A percentile compares a stretch with the other conserved stretches of the same genome.
These are phyloP conservation scores for Trifolium subterraneum DNA, from an alignment of 306 rosid genomes.

Conservation along the genomic window DNA sequence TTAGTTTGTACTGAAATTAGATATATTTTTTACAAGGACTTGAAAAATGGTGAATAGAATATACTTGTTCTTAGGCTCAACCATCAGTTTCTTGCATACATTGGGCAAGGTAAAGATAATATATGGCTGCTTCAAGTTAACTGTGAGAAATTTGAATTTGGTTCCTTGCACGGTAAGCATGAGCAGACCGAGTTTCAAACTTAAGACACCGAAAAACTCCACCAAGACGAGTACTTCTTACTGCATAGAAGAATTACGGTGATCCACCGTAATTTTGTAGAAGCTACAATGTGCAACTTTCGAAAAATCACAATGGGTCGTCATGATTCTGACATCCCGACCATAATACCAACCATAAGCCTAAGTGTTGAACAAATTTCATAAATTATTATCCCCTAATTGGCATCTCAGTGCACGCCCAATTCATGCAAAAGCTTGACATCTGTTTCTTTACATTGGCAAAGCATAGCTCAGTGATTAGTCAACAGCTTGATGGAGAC, in stretches of 20 bases:
- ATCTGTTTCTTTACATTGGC: background rate
- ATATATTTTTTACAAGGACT: background rate
- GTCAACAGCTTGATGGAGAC: background rate
- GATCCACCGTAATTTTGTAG: too few relatives aligned
- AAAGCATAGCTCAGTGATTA: background rate
- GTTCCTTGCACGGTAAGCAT: conserved; percentile 83
- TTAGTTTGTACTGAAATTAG: background rate
- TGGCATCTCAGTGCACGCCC: background rate
- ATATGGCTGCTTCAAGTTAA: conserved; percentile 64
- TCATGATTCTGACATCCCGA: too few relatives aligned
- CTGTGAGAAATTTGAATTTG: conserved; percentile 86
- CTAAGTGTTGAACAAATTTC: background rate
- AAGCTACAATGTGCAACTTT: too few relatives aligned
- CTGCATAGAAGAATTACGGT: conserved; percentile 23
- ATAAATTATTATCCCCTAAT: background rate
- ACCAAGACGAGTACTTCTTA: conserved; percentile 6
- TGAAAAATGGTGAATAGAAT: background rate
- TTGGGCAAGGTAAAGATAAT: conserved; percentile 81
- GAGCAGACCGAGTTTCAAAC: conserved; percentile 71
- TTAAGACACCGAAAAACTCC: conserved; percentile 62
- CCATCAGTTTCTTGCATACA: conserved; percentile 83
- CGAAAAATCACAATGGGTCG: too few relatives aligned
- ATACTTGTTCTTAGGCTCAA: conserved; percentile 62
- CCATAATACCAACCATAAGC: too few relatives aligned
- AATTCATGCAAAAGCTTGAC: conserved; percentile 1